phyloP scores from a whole-genome alignment of 176 grass and related monocot species.

The Bonia amplexicaulis region DNA sequence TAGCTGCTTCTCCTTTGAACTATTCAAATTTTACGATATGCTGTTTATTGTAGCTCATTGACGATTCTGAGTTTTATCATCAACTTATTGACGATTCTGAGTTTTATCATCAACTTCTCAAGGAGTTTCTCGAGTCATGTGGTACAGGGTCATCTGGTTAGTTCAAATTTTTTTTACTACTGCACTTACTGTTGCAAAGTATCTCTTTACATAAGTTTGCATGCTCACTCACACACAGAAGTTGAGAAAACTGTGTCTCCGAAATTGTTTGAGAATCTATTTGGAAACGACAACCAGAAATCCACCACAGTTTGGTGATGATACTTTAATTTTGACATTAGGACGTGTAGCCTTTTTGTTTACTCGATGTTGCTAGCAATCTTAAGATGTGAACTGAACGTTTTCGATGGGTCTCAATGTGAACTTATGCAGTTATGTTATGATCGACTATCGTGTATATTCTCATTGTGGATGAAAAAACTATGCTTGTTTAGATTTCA shows the following conservation, averaged over 20 bases:
- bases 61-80: too few species aligned
- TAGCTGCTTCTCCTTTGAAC: neutral
- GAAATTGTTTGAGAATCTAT: slow-evolving; percentile 81
- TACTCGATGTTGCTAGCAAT: neutral
- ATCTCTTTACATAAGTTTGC: neutral
- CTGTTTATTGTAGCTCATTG: neutral
- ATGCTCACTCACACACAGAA: neutral
- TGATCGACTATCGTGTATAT: too few species aligned
- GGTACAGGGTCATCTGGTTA: slow-evolving; percentile 59
- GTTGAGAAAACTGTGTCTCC: slow-evolving; percentile 10
- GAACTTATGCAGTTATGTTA: too few species aligned
- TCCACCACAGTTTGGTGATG: neutral
- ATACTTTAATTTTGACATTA: neutral
- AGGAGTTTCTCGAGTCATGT: slow-evolving; percentile 86
- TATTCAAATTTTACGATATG: neutral
- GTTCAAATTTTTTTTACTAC: slow-evolving; percentile 16
- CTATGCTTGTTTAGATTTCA: too few species aligned
- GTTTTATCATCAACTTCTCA: slow-evolving; percentile 94
- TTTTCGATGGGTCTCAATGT: neutral
- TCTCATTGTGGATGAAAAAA: too few species aligned
- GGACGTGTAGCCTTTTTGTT: neutral
- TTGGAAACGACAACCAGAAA: slow-evolving; percentile 48
- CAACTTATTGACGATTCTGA: slow-evolving; percentile 84
- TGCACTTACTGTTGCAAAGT: neutral
- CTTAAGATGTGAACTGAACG: neutral